Evolutionary conservation across 805 yeast genomes (phyloP).

Genomic region (Debaryomyces hansenii): DNA sequence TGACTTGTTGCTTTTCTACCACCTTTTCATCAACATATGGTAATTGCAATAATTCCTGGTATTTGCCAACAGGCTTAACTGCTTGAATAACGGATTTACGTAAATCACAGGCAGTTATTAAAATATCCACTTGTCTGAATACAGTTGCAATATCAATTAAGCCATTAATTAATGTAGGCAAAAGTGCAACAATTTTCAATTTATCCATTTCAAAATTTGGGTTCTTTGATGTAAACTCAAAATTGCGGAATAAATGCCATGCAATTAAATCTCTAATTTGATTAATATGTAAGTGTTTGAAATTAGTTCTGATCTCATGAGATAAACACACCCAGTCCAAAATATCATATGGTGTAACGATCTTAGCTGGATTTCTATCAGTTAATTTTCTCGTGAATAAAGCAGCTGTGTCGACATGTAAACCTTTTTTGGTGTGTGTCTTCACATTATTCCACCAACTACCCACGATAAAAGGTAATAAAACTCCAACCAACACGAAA

Average conservation of each 20-base stretch:
- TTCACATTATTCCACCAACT: constrained; percentile 89
- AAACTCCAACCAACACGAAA: constrained; percentile 68
- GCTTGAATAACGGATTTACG: constrained; percentile 78
- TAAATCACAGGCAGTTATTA: constrained; percentile 60
- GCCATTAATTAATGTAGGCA: constrained; percentile 68
- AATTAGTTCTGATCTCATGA: constrained; percentile 55
- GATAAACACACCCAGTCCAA: constrained; percentile 61
- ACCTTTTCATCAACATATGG: constrained; percentile 63
- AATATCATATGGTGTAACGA: constrained; percentile 58
- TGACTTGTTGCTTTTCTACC: constrained; percentile 45
- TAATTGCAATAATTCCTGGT: constrained; percentile 74
- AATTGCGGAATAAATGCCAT: constrained; percentile 58
- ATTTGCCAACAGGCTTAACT: constrained; percentile 49
- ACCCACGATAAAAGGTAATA: constrained; percentile 79
- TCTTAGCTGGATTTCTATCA: constrained; percentile 70
- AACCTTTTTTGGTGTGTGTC: constrained; percentile 76
- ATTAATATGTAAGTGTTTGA: constrained; percentile 42
- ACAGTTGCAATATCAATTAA: constrained; percentile 78
- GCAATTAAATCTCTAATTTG: constrained; percentile 53
- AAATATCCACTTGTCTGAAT: constrained; percentile 71
- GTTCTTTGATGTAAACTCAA: constrained; percentile 14
- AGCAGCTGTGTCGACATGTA: constrained; percentile 83
- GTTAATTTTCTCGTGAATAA: constrained; percentile 68
- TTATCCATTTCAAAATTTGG: constrained; percentile 37
- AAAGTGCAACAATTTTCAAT: constrained; percentile 57